Evolutionary conservation across 768 basidiomycete species (phyloP).

Genomic region (Clathrus columnatus): DNA sequence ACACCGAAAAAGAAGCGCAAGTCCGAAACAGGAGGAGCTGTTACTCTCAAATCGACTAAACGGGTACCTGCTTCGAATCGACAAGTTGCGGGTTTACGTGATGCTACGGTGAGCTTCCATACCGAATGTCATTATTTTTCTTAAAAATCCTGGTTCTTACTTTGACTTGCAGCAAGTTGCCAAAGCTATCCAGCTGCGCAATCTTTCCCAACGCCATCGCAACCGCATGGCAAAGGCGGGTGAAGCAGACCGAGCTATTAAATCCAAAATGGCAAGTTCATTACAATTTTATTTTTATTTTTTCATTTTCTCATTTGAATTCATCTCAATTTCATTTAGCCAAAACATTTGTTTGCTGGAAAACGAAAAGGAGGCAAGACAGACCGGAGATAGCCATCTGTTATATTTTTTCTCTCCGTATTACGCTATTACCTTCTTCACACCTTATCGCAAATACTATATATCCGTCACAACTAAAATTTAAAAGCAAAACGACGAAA

Average conservation of each 20-base stretch:
- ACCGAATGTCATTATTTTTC: background rate
- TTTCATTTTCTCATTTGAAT: constrained; percentile 4
- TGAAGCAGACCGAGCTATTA: constrained; percentile 79
- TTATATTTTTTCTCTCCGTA: background rate
- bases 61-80: constrained; percentile 64
- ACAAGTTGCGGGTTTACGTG: constrained; percentile 70
- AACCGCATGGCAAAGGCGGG: constrained; percentile 87
- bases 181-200: constrained; percentile 74
- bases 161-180: constrained; percentile 52
- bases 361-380: constrained; percentile 84
- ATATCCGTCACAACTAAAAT: background rate
- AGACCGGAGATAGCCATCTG: constrained; percentile 32
- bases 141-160: constrained; percentile 8
- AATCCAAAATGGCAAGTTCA: constrained; percentile 65
- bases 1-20: constrained; percentile 54
- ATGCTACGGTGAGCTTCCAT: constrained; percentile 47
- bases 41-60: constrained; percentile 35
- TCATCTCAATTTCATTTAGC: constrained; percentile 38
- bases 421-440: background rate
- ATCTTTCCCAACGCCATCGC: constrained; percentile 77
- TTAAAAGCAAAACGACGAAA: background rate
- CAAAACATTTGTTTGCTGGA: constrained; percentile 79
- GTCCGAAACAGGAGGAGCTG: constrained; percentile 47
- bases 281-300: background rate
- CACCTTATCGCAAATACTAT: background rate